Evolutionary conservation across 495 filamentous ascomycete species (phyloP).

Genomic region (Penicillium pulvis): DNA sequence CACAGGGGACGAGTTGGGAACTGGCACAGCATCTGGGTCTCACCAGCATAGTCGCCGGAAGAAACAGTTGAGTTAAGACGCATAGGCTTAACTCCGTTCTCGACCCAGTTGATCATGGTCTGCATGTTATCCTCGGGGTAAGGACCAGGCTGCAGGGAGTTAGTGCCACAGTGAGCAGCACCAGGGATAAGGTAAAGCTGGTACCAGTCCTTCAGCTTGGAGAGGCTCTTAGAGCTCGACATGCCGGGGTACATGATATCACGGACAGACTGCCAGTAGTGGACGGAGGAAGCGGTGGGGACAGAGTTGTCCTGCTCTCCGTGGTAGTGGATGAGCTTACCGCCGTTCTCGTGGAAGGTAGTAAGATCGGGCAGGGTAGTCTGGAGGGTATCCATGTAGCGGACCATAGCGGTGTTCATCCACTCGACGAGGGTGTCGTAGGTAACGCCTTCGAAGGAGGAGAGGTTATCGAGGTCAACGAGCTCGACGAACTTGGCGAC

Average conservation of each 20-base stretch:
- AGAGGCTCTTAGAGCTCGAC: slow-evolving; percentile 31
- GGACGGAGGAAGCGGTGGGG: slow-evolving; percentile 50
- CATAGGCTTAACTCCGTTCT: slow-evolving; percentile 46
- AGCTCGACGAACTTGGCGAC: slow-evolving; percentile 41
- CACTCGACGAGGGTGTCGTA: slow-evolving; percentile 46
- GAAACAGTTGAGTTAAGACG: slow-evolving; percentile 43
- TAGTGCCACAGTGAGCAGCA: slow-evolving; percentile 50
- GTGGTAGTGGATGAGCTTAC: slow-evolving; percentile 54
- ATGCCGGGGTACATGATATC: slow-evolving; percentile 48
- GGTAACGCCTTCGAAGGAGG: slow-evolving; percentile 40
- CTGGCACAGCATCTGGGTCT: slow-evolving; percentile 47
- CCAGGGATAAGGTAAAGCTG: slow-evolving; percentile 54
- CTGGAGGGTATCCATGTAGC: slow-evolving; percentile 44
- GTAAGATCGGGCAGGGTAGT: slow-evolving; percentile 50
- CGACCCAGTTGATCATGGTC: slow-evolving; percentile 56
- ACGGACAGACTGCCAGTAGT: slow-evolving; percentile 54
- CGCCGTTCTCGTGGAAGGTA: slow-evolving; percentile 43
- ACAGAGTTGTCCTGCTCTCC: slow-evolving; percentile 53
- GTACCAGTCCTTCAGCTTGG: slow-evolving; percentile 55
- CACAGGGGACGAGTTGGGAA: slow-evolving; percentile 52
- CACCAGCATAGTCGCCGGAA: slow-evolving; percentile 35
- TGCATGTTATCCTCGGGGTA: slow-evolving; percentile 48
- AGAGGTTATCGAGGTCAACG: slow-evolving; percentile 32
- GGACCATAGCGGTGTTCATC: slow-evolving; percentile 34
- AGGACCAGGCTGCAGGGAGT: slow-evolving; percentile 46